A percentile compares a stretch with the other conserved stretches of the same genome.
Evolutionary conservation across 345 rosid species (phyloP).

Genomic region (Populus euphratica): DNA sequence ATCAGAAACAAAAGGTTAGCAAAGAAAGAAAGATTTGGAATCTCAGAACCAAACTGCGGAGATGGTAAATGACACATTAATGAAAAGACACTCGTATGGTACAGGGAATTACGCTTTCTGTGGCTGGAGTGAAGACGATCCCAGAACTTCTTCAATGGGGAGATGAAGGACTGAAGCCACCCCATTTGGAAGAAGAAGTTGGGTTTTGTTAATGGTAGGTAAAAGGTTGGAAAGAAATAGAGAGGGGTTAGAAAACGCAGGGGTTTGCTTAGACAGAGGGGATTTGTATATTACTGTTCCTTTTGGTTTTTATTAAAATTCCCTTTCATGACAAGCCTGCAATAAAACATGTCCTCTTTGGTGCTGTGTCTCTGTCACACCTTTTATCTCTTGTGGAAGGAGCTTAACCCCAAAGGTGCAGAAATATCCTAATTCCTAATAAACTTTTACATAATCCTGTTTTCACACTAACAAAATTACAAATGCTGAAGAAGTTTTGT

Average conservation of each 20-base stretch:
- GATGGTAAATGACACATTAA: background rate
- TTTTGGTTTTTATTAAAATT: background rate
- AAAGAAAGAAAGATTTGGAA: background rate
- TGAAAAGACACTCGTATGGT: background rate
- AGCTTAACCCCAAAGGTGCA: slow-evolving; percentile 13
- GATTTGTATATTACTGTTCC: background rate
- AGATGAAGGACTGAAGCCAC: slow-evolving; percentile 19
- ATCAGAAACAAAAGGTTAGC: background rate
- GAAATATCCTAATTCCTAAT: too few species aligned
- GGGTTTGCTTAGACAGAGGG: slow-evolving; percentile 3
- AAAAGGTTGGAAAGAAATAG: slow-evolving; percentile 12
- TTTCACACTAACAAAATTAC: background rate
- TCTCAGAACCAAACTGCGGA: background rate
- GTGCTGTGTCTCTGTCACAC: slow-evolving; percentile 12
- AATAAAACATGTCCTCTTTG: slow-evolving; percentile 2
- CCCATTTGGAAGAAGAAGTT: slow-evolving; percentile 2
- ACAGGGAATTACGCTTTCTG: slow-evolving; percentile 11
- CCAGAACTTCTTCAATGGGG: slow-evolving; percentile 20
- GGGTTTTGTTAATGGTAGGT: slow-evolving; percentile 4
- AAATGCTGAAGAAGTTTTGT: background rate
- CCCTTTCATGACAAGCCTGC: background rate
- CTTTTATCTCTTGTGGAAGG: slow-evolving; percentile 7
- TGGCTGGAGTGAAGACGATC: slow-evolving; percentile 1
- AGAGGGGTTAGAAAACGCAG: background rate
- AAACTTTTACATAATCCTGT: background rate